Base-by-base conservation (phyloP, 2,329 filamentous ascomycete genomes). In the Colletotrichum caudatum region DNA sequence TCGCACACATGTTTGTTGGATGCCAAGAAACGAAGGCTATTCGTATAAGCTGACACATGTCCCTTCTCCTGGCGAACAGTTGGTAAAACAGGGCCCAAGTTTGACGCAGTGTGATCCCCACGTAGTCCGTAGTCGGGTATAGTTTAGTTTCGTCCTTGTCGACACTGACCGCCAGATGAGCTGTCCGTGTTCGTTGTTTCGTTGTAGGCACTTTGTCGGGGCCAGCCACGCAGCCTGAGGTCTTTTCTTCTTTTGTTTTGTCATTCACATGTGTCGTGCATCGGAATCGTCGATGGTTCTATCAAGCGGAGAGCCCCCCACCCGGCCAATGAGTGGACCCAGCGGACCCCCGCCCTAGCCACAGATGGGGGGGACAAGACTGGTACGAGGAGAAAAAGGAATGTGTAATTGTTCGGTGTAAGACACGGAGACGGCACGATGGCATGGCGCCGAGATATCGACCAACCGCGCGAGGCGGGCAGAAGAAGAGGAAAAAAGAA, bases 201-300 rank as follows among this genome's bases (percentile, higher is more conserved):
- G 35, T 67, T 26, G 50, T 29, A 41, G 23, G 18, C 35, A 57
- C 51, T 16, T 50, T 41, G 44, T 33, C 35, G 16, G 50, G 50
- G 39, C 41, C 37, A 29, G 60, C 20, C 44, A 46, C 44, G 7
- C 18, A 46, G 8, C 9, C 20, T 20, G 61, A 54, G 69, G 35
- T 23, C 39, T 69, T 44, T 39, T 14, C 12, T 39, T 14, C 37
- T 39, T 39, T 71, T 71, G 20, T 48, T 48, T 71, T 71, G 69
- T 71, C 69, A 71, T 71, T 69, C 46, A 64, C 65, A 69, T 71
- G 69, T 71, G 69, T 71, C 69, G 65, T 60, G 65, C 33, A 59
- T 64, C 54, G 53, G 69, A 53, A 53, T 64, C 59, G 59, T 33
- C 33, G 46, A 69, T 37, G 37, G 48, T 69, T 65, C 65, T 71